Percentiles rank a stretch among this genome's conserved stretches.
Conservation (phyloP, 805 yeast genomes). For the Nematodospora valgi region DNA sequence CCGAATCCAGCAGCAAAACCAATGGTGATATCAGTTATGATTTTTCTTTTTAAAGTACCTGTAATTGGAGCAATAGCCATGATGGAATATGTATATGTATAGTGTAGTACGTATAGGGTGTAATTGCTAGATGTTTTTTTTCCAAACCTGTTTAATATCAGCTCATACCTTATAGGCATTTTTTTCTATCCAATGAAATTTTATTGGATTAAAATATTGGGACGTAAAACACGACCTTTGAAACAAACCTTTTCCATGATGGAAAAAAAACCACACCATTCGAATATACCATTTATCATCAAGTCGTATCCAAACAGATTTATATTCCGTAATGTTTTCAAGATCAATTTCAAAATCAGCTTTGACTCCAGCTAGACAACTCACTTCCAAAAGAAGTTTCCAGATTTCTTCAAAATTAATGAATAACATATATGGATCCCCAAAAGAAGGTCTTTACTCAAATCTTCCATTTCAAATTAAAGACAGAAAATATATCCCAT, state of each 20-base stretch:
- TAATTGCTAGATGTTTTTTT: neutral
- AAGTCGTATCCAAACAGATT: neutral
- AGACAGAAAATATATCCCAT: slow-evolving; percentile 82
- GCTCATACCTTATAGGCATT: neutral
- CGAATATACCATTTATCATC: neutral
- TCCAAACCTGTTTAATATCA: slow-evolving; percentile 1
- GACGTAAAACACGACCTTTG: too few relatives aligned
- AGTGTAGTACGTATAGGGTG: neutral
- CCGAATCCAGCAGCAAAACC: slow-evolving; percentile 63
- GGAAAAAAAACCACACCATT: slow-evolving; percentile 2
- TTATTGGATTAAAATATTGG: slow-evolving; percentile 13
- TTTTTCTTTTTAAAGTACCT: slow-evolving; percentile 78
- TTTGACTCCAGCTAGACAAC: slow-evolving; percentile 8
- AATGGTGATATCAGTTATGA: slow-evolving; percentile 71
- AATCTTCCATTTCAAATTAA: slow-evolving; percentile 94
- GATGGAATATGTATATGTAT: slow-evolving; percentile 3
- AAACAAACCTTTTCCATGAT: neutral
- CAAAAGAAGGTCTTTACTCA: slow-evolving; percentile 70
- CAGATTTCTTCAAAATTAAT: slow-evolving; percentile 30
- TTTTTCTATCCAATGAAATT: slow-evolving; percentile 13
- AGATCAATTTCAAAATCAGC: slow-evolving; percentile 15
- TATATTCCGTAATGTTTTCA: slow-evolving; percentile 19
- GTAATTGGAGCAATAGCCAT: slow-evolving; percentile 86
- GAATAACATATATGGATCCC: slow-evolving; percentile 36
- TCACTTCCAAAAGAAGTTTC: slow-evolving; percentile 4